Conservation (phyloP, 2,329 filamentous ascomycete genomes). For the Aspergillus quadrilineatus region DNA sequence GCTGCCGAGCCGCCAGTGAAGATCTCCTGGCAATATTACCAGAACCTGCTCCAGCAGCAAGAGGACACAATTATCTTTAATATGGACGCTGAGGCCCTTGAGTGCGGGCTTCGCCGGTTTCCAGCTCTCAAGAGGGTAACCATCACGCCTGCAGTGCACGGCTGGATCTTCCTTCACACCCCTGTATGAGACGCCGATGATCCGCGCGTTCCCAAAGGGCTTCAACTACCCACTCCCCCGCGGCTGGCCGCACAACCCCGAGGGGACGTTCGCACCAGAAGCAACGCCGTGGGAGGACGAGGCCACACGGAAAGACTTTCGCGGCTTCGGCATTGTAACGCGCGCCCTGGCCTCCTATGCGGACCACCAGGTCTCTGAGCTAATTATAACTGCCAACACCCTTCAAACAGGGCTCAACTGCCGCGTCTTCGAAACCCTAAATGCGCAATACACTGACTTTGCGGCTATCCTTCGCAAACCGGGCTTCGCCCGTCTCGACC, state of each 20-base stretch:
- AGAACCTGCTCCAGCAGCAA: not conserved
- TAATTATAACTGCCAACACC: conserved; percentile 35
- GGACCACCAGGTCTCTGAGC: conserved; percentile 31
- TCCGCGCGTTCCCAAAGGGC: conserved; percentile 40
- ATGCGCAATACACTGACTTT: conserved; percentile 27
- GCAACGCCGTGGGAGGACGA: not conserved
- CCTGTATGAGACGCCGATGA: conserved; percentile 45
- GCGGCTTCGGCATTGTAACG: conserved; percentile 30
- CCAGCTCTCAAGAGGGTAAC: conserved; percentile 38
- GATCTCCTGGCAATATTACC: conserved; percentile 1
- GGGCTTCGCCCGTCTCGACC: conserved; percentile 23
- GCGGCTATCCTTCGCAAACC: conserved; percentile 17
- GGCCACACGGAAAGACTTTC: conserved; percentile 26
- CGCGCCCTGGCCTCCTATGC: conserved; percentile 14
- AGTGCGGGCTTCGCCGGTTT: conserved; percentile 36
- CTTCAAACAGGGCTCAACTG: conserved; percentile 34
- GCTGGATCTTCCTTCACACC: conserved; percentile 36
- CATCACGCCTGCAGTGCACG: conserved; percentile 44
- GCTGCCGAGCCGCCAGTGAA: not conserved
- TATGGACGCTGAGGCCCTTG: conserved; percentile 22
- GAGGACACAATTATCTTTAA: not conserved
- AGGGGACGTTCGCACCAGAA: not conserved
- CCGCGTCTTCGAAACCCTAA: conserved; percentile 29
- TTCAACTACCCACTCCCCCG: conserved; percentile 43
- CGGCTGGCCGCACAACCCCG: conserved; percentile 28